A percentile compares a stretch with the other conserved stretches of the same genome.
phyloP scores from a whole-genome alignment of 225 moss, liverwort and hornwort species.

The Rhytidiadelphus loreus region DNA sequence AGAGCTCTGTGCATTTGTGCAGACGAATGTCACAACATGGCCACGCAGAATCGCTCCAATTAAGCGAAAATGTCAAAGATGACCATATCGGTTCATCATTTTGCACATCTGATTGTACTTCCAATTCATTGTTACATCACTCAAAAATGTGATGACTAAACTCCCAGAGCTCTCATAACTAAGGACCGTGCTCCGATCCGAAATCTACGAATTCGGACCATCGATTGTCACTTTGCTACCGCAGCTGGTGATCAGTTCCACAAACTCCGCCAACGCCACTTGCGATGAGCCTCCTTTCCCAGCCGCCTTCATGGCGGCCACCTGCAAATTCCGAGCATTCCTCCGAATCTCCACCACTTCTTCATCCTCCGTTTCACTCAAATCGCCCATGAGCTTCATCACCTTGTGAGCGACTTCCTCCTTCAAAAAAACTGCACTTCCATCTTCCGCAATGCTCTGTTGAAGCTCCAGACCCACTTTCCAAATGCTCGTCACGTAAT shows the following conservation, averaged over 20 bases:
- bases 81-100: no score
- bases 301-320: neutral
- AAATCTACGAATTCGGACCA: neutral
- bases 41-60: no score
- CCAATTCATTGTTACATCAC: no score
- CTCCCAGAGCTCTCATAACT: no score
- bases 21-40: no score
- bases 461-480: neutral
- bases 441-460: neutral
- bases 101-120: no score
- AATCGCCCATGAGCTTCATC: neutral
- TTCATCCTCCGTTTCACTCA: neutral
- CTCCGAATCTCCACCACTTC: neutral
- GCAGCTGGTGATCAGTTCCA: neutral
- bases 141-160: no score
- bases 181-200: neutral
- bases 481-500: neutral
- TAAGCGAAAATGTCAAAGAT: no score
- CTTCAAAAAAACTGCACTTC: neutral
- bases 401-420: neutral
- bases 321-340: neutral
- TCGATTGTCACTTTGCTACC: no score
- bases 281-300: constrained; percentile 2
- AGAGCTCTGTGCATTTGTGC: no score
- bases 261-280: neutral